These are phyloP conservation scores for Bacterosira constricta DNA, from an alignment of 108 stramenopile genomes.

Conservation along the genomic window DNA sequence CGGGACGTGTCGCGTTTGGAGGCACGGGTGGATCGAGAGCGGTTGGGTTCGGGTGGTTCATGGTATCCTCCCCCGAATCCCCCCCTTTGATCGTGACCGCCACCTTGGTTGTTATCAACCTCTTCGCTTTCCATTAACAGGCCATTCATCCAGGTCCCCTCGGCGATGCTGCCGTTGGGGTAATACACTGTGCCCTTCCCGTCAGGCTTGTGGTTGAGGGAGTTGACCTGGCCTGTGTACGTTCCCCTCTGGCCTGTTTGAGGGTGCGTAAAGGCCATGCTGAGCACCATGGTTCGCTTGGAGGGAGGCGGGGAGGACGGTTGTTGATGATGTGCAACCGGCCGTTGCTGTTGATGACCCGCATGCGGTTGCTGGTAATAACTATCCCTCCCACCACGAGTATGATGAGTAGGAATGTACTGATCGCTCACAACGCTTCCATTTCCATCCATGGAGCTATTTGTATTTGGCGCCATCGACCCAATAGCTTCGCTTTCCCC, in stretches of 20 bases:
- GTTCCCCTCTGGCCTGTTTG: slow-evolving; percentile 34
- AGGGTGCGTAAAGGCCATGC: slow-evolving; percentile 35
- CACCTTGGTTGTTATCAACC: not conserved
- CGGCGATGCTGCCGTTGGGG: slow-evolving; percentile 33
- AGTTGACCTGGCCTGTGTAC: slow-evolving; percentile 43
- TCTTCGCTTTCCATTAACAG: slow-evolving; percentile 3
- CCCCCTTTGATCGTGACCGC: no score
- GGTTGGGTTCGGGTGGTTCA: not conserved
- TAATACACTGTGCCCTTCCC: slow-evolving; percentile 47
- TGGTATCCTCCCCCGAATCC: not conserved
- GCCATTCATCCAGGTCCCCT: slow-evolving; percentile 40
- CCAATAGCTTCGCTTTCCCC: slow-evolving; percentile 18
- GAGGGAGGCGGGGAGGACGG: not conserved
- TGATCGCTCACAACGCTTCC: slow-evolving; percentile 23
- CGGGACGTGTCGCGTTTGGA: no score
- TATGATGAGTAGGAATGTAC: slow-evolving; percentile 13
- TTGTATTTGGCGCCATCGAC: slow-evolving; percentile 6
- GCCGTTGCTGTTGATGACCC: not conserved
- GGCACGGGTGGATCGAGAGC: not conserved
- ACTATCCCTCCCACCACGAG: no score
- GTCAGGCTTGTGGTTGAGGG: slow-evolving; percentile 39
- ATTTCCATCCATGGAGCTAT: not conserved
- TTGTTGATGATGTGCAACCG: not conserved
- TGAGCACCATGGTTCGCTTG: slow-evolving; percentile 39
- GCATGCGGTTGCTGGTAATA: not conserved